Evolutionary conservation across 768 basidiomycete species (phyloP), one percentile per base, ranked within the genome.

Genomic region (Amanita polypyramis): DNA sequence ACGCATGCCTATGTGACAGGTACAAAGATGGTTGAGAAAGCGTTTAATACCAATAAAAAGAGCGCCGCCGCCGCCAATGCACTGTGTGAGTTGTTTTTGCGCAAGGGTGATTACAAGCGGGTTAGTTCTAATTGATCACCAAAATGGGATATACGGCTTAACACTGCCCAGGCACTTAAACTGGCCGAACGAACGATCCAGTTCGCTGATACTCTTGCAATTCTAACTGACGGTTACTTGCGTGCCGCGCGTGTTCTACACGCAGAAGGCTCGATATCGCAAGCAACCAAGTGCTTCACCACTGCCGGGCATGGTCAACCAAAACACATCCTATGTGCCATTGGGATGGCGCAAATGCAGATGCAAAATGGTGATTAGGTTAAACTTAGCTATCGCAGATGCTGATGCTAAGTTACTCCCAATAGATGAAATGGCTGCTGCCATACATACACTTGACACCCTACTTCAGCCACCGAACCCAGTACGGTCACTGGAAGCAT

Each of bases 111-210:
- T 43, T 66, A 74, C 38, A 68, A 74, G 51, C 73, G 76, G 53
- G 90, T 82, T 51, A 33, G 71, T 61, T 3, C 9, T n/a, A 33
- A 15, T 41, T 33, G 51, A 42, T 44, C 44, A 19, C 36, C 1
- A 36, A 21, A 9, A 25, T 4, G 4, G 42, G 30, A 20, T 6
- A 11, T 35, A 41, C 20, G 40, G 45, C 52, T 43, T 50, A 37
- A 45, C 15, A 17, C 46, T 15, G 23, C 38, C 1, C 47, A 92
- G 82, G 90, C 92, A 0, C 62, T 95, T 37, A 99, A 98, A 69
- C 70, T 98, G 15, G 93, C 92, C 19, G 96, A 98, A 58, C 78
- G 93, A 44, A 85, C 93, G 0, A 82, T 98, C 34, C 93, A 97
- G 60, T 96, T 88, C 58, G 86, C 94, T 0, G 95, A 98, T 56